Conservation (phyloP, 495 filamentous ascomycete species). For the Penicillium egyptiacum region DNA sequence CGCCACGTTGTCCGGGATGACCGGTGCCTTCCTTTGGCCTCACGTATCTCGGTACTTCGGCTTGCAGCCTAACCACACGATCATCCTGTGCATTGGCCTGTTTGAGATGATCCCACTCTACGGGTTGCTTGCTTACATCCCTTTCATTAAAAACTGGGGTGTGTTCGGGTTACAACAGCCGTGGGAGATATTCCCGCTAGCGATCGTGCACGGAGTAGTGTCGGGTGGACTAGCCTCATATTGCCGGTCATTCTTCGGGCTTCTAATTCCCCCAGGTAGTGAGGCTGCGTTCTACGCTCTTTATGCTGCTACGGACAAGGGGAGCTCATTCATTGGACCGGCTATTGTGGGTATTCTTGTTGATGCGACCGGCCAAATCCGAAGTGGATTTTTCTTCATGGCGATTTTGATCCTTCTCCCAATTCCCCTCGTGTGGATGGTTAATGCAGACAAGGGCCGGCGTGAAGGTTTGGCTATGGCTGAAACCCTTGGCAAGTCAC, state of each 20-base stretch:
- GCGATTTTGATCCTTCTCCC: constrained; percentile 73
- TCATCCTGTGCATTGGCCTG: constrained; percentile 74
- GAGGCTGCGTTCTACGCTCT: constrained; percentile 92
- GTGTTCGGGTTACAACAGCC: constrained; percentile 78
- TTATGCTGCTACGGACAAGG: constrained; percentile 93
- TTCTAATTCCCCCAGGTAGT: constrained; percentile 83
- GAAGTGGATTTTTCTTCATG: constrained; percentile 87
- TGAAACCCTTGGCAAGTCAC: constrained; percentile 50
- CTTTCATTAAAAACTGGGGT: constrained; percentile 68
- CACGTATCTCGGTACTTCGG: constrained; percentile 61
- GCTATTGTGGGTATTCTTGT: constrained; percentile 84
- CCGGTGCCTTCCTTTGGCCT: constrained; percentile 83
- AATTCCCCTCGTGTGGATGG: constrained; percentile 72
- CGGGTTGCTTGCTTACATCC: constrained; percentile 79
- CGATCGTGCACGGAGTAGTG: constrained; percentile 79
- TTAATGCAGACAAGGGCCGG: constrained; percentile 78
- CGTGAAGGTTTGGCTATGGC: constrained; percentile 67
- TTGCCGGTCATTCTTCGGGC: constrained; percentile 80
- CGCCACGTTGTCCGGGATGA: constrained; percentile 71
- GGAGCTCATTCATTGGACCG: constrained; percentile 83
- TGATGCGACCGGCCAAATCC: constrained; percentile 76
- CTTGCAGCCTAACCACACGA: constrained; percentile 72
- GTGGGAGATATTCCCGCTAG: constrained; percentile 91
- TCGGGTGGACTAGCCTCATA: constrained; percentile 81
- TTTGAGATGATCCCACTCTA: constrained; percentile 89